Base-by-base conservation (phyloP, 2,329 filamentous ascomycete species). In the Sporothrix curviconia region DNA sequence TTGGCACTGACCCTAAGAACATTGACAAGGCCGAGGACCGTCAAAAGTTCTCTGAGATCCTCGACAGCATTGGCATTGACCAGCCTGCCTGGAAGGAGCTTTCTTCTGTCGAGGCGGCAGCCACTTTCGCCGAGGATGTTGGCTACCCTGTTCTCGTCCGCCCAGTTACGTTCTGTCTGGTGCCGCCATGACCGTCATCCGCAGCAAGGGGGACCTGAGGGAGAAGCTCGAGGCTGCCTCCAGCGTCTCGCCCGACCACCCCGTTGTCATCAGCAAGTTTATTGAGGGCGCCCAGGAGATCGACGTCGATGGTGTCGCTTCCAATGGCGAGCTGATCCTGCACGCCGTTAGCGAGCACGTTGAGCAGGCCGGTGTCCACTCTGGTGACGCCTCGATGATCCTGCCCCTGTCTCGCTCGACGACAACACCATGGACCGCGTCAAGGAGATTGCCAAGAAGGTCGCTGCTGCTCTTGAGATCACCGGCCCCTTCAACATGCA, bases 401-500 rank as follows among this genome's bases (percentile, higher is more conserved):
- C 85, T 99, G 1, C 94, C 94, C 94, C 94, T 4, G 84, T 79
- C 62, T 87, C 82, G 70, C 84, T 97, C 24, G 89, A 95, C 63
- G 78, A 87, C 65, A 75, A 74, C 58, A 88, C 87, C 64, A 88
- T 96, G 82, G 83, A 82, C 63, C 90, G 94, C 60, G 83, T 96
- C 69, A 97, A 96, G 84, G 90, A 90, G 65, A 97, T 99, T 66
- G 92, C 94, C 15, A 75, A 92, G 73, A 97, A 96, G 82, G 92
- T 99, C 54, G 94, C 94, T 64, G 89, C 94, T 75, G 94, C 94
- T 49, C 96, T 92, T 90, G 91, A 82, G 69, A 97, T 97, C 72
- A 97, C 91, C 19, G 94, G 94, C 56, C 94, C 94, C 59, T 99
- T 97, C 84, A 99, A 99, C 82, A 97, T 99, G 92, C 94, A 99